Evolutionary conservation across 2,329 filamentous ascomycete species (phyloP).

Genomic region (Cladophialophora bantiana): DNA sequence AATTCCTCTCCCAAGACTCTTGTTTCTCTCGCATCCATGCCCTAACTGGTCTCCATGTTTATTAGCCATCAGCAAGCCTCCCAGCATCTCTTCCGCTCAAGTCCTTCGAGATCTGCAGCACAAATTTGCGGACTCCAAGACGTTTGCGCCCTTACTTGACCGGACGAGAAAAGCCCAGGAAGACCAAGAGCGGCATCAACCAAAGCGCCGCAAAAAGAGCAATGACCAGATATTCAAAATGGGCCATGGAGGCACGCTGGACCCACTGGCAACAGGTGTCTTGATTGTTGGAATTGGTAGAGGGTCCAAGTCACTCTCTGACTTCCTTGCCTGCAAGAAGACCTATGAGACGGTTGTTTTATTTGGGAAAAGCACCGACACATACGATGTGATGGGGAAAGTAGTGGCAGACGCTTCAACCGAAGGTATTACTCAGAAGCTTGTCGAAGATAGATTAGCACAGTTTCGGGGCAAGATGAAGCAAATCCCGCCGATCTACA

Average conservation of each 20-base stretch:
- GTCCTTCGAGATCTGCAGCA: slow-evolving; percentile 86
- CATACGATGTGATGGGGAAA: slow-evolving; percentile 86
- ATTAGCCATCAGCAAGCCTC: slow-evolving; percentile 89
- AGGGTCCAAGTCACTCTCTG: slow-evolving; percentile 81
- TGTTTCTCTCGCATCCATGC: slow-evolving; percentile 1
- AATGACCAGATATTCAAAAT: slow-evolving; percentile 80
- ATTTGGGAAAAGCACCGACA: slow-evolving; percentile 91
- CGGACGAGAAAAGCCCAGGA: slow-evolving; percentile 53
- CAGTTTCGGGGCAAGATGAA: slow-evolving; percentile 81
- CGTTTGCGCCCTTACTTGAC: slow-evolving; percentile 80
- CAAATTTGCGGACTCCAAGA: slow-evolving; percentile 78
- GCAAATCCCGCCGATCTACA: slow-evolving; percentile 92
- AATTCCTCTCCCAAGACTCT: slow-evolving; percentile 39
- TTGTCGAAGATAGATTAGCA: slow-evolving; percentile 77
- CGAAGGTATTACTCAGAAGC: slow-evolving; percentile 78
- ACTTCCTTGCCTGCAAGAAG: slow-evolving; percentile 89
- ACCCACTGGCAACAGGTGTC: slow-evolving; percentile 91
- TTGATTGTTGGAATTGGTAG: slow-evolving; percentile 86
- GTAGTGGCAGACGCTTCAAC: slow-evolving; percentile 70
- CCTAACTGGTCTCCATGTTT: slow-evolving; percentile 18
- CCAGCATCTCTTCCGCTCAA: slow-evolving; percentile 85
- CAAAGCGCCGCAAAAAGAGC: slow-evolving; percentile 61
- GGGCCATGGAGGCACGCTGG: slow-evolving; percentile 93
- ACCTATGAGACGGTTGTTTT: slow-evolving; percentile 88
- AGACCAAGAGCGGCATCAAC: slow-evolving; percentile 27